phyloP scores from a whole-genome alignment of 768 basidiomycete genomes.

The Xerocomellus chrysenteron region DNA sequence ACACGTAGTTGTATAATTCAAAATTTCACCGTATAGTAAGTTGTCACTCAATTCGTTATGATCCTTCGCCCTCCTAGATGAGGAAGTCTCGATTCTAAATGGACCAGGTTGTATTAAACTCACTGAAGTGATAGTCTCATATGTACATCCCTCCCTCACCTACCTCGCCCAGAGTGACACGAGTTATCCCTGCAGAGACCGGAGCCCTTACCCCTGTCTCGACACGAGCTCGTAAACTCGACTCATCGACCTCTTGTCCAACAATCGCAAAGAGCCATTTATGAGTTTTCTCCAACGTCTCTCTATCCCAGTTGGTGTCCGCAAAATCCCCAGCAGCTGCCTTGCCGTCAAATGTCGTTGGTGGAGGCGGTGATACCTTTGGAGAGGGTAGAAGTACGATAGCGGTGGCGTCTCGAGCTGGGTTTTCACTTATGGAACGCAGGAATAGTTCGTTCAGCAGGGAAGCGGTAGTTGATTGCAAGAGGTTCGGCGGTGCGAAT shows the following conservation, averaged over 20 bases:
- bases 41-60: too few relatives aligned
- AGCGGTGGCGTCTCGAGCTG: not conserved
- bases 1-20: too few relatives aligned
- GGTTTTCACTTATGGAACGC: not conserved
- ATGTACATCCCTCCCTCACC: constrained; percentile 57
- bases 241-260: constrained; percentile 18
- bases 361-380: constrained; percentile 42
- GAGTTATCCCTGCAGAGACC: constrained; percentile 6
- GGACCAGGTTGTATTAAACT: not conserved
- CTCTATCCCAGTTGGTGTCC: constrained; percentile 37
- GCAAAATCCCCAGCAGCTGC: constrained; percentile 24
- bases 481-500: constrained; percentile 57
- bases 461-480: constrained; percentile 54
- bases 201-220: constrained; percentile 13
- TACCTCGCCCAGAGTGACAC: constrained; percentile 25
- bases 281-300: constrained; percentile 36
- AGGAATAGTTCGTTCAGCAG: constrained; percentile 37
- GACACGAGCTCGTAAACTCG: constrained; percentile 4
- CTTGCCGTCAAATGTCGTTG: constrained; percentile 37
- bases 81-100: not conserved
- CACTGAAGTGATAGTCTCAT: constrained; percentile 17
- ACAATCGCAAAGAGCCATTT: constrained; percentile 36
- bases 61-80: not conserved
- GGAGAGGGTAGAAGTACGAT: constrained; percentile 51
- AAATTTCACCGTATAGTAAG: too few relatives aligned